phyloP scores from a whole-genome alignment of 2,329 filamentous ascomycete genomes.

The Diplocarpon rosae region DNA sequence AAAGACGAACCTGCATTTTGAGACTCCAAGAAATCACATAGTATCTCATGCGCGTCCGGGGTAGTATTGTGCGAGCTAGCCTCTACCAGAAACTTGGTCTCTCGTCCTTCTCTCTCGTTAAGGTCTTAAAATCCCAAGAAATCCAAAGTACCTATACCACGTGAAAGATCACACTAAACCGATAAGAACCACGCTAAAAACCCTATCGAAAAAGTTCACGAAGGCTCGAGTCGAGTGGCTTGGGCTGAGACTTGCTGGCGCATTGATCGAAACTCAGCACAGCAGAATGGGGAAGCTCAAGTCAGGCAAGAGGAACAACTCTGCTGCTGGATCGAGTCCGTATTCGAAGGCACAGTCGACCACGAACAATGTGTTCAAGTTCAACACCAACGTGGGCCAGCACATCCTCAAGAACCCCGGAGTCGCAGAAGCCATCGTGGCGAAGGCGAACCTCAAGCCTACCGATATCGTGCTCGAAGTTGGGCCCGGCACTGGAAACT shows the following conservation, averaged over 20 bases:
- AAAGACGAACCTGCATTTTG: too few species aligned
- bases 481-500: constrained; percentile 78
- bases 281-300: constrained; percentile 27
- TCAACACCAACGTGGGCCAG: constrained; percentile 54
- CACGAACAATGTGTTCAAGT: constrained; percentile 85
- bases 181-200: neutral
- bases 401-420: constrained; percentile 87
- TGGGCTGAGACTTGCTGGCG: too few species aligned
- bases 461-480: constrained; percentile 87
- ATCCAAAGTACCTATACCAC: too few species aligned
- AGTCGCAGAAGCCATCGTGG: constrained; percentile 69
- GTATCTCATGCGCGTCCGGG: too few species aligned
- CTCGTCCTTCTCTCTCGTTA: too few species aligned
- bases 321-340: constrained; percentile 16
- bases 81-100: too few species aligned
- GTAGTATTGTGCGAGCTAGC: too few species aligned
- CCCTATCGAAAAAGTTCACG: neutral
- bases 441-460: constrained; percentile 83
- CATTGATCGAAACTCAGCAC: neutral
- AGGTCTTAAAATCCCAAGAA: too few species aligned
- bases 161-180: too few species aligned
- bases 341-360: constrained; percentile 24
- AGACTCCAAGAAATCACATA: too few species aligned
- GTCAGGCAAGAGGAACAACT: constrained; percentile 25
- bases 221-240: neutral